These are phyloP conservation scores for Solanum etuberosum DNA, from an alignment of 257 asterid genomes.

Conservation along the genomic window DNA sequence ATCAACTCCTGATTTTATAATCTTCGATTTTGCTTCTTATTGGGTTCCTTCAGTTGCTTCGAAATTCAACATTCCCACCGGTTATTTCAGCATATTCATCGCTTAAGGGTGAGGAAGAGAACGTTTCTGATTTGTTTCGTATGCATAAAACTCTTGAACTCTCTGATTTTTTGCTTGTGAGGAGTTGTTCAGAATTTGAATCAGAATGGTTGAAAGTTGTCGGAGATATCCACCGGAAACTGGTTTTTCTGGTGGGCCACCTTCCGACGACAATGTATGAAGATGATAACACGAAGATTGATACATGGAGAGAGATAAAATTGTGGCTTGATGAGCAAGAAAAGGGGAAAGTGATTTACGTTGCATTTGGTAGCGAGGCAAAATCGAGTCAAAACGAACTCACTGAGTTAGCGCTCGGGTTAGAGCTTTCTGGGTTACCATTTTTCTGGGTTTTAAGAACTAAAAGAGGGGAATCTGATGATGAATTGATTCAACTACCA, in stretches of 20 bases:
- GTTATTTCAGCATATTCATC: slow-evolving; percentile 7
- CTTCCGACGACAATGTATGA: background rate
- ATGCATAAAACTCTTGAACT: background rate
- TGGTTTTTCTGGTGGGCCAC: slow-evolving; percentile 14
- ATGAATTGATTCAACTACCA: background rate
- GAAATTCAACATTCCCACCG: slow-evolving; percentile 1
- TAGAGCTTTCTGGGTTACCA: background rate
- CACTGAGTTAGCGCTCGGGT: slow-evolving; percentile 11
- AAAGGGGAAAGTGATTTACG: slow-evolving; percentile 13
- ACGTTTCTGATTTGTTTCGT: slow-evolving; percentile 5
- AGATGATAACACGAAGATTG: background rate
- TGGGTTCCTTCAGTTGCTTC: slow-evolving; percentile 14
- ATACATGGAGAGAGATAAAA: background rate
- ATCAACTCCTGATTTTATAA: slow-evolving; percentile 15
- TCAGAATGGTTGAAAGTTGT: slow-evolving; percentile 15
- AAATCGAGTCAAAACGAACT: slow-evolving; percentile 9
- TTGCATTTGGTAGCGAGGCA: slow-evolving; percentile 16
- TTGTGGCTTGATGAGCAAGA: slow-evolving; percentile 5
- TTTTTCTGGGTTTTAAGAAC: background rate
- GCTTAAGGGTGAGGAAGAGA: background rate
- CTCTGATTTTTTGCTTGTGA: background rate
- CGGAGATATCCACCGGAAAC: slow-evolving; percentile 5
- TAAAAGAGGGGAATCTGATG: background rate
- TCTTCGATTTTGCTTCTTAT: slow-evolving; percentile 15
- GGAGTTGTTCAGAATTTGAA: slow-evolving; percentile 12